These are phyloP conservation scores for Eremochloa ophiuroides DNA, from an alignment of 176 grass and related monocot genomes.

Conservation along the genomic window DNA sequence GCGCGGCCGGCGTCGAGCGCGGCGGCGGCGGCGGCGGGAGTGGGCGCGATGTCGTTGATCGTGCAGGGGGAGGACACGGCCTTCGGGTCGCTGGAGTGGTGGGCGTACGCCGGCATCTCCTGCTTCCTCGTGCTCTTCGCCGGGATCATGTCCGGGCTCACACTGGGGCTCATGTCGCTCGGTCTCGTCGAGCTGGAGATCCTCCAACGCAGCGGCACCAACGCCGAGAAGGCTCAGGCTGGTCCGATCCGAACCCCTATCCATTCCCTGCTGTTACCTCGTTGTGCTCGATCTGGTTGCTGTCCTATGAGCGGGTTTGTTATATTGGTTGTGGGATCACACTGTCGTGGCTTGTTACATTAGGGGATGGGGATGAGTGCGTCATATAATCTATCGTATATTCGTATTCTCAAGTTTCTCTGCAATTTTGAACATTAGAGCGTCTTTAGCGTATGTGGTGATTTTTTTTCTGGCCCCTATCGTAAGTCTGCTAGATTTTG, in stretches of 20 bases:
- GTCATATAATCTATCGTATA: neutral
- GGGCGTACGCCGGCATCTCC: slow-evolving; percentile 69
- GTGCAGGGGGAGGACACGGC: slow-evolving; percentile 64
- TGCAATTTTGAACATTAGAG: neutral
- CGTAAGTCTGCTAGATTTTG: neutral
- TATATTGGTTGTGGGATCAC: neutral
- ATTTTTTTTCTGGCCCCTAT: neutral
- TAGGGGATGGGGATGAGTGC: neutral
- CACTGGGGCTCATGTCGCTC: slow-evolving; percentile 96
- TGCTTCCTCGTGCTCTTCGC: slow-evolving; percentile 93
- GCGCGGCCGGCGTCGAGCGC: slow-evolving; percentile 51
- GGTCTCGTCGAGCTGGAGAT: slow-evolving; percentile 99
- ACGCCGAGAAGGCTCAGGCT: slow-evolving; percentile 87
- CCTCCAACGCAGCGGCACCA: slow-evolving; percentile 89
- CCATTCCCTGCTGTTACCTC: neutral
- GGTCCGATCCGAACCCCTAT: slow-evolving; percentile 48
- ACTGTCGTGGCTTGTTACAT: neutral
- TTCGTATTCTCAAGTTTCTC: neutral
- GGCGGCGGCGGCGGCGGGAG: slow-evolving; percentile 23
- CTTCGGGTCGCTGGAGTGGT: slow-evolving; percentile 73
- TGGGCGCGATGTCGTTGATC: slow-evolving; percentile 23
- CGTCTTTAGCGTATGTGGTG: neutral
- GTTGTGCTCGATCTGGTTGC: slow-evolving; percentile 13
- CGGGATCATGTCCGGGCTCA: slow-evolving; percentile 99
- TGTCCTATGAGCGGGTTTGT: neutral